These are phyloP conservation scores for Brettanomyces bruxellensis DNA, from an alignment of 805 yeast genomes.

Conservation along the genomic window DNA sequence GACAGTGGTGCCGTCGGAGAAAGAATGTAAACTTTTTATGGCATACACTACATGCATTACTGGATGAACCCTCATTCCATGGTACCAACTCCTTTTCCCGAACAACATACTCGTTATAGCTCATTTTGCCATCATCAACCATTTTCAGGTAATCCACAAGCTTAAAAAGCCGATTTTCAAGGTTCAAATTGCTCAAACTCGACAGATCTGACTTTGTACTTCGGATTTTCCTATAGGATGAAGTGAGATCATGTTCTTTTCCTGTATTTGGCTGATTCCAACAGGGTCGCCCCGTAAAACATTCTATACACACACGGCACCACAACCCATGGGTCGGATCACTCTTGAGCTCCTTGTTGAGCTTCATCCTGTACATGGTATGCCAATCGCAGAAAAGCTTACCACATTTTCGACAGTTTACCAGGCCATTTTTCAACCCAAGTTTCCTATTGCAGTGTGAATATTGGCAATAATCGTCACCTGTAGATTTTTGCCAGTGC, in stretches of 20 bases:
- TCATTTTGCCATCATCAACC: constrained; percentile 7
- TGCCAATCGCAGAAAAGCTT: constrained; percentile 58
- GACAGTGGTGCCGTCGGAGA: constrained; percentile 79
- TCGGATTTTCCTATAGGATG: constrained; percentile 28
- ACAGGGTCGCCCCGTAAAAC: constrained; percentile 51
- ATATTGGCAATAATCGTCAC: constrained; percentile 33
- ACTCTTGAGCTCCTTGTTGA: constrained; percentile 39
- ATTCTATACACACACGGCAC: constrained; percentile 59
- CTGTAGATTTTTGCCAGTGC: constrained; percentile 51
- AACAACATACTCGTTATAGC: constrained; percentile 13
- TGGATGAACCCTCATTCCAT: constrained; percentile 53
- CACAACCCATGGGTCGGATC: constrained; percentile 48
- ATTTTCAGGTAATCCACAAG: constrained; percentile 47
- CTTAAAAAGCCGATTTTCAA: constrained; percentile 34
- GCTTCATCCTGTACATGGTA: constrained; percentile 41
- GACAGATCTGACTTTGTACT: constrained; percentile 30
- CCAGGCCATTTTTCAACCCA: constrained; percentile 44
- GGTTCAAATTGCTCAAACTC: constrained; percentile 28
- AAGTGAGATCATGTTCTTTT: constrained; percentile 7
- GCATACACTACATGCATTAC: constrained; percentile 55
- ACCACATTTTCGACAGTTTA: constrained; percentile 77
- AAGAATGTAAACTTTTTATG: constrained; percentile 39
- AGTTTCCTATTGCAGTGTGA: constrained; percentile 33
- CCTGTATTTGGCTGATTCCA: constrained; percentile 35
- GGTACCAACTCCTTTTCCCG: constrained; percentile 41